Evolutionary conservation across 805 yeast genomes (phyloP).

Genomic region (Zygosaccharomyces siamensis): DNA sequence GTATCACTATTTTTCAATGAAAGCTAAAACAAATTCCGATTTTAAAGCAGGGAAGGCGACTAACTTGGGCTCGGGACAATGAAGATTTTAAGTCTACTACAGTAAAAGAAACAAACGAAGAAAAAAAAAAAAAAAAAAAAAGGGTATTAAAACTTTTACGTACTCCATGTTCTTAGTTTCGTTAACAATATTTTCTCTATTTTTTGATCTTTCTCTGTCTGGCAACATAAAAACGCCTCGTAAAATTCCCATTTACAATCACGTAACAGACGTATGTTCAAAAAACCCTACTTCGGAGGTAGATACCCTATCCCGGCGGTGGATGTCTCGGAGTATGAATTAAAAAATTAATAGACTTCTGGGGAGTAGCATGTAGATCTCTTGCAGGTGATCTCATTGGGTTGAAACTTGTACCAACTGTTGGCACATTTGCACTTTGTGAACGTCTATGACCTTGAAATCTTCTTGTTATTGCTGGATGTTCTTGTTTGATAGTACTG

Average conservation of each 20-base stretch:
- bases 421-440: conserved; percentile 24
- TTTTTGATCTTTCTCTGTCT: neutral
- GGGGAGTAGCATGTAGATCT: conserved; percentile 15
- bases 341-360: conserved; percentile 29
- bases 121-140: neutral
- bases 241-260: too few relatives aligned
- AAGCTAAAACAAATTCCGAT: too few relatives aligned
- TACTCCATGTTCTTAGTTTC: neutral
- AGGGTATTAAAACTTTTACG: conserved; percentile 2
- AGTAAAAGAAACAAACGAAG: neutral
- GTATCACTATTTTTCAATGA: too few relatives aligned
- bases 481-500: conserved; percentile 6
- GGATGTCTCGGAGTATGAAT: conserved; percentile 35
- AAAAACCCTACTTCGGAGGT: neutral
- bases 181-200: neutral
- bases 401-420: conserved; percentile 6
- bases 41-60: too few relatives aligned
- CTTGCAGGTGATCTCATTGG: conserved; percentile 14
- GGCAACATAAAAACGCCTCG: neutral
- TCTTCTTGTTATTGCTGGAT: conserved; percentile 1
- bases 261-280: neutral
- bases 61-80: too few relatives aligned
- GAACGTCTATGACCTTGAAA: conserved; percentile 26
- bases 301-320: conserved; percentile 20
- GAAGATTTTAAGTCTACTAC: too few relatives aligned